These are phyloP conservation scores for Proliferodiscus dingleyae DNA, from an alignment of 2,329 filamentous ascomycete genomes.

Conservation along the genomic window DNA sequence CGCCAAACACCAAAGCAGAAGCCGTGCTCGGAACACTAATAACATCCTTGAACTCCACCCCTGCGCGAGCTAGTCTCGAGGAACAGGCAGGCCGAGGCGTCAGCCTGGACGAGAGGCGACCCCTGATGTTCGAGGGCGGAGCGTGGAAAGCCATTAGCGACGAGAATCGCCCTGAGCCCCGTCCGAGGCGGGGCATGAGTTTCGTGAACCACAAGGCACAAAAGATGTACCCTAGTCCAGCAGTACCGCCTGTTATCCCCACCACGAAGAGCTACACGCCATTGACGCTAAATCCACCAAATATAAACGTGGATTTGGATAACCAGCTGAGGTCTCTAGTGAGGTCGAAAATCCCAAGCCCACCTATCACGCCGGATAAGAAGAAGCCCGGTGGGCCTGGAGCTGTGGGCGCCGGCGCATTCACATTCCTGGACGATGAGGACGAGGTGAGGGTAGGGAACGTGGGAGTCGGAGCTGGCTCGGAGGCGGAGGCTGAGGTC, in stretches of 20 bases:
- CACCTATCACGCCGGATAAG: not conserved
- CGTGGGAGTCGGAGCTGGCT: too few species aligned
- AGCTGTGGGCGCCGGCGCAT: too few species aligned
- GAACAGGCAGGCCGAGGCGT: not conserved
- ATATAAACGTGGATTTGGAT: not conserved
- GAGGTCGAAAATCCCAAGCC: not conserved
- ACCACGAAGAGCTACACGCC: not conserved
- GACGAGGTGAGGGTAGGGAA: not conserved
- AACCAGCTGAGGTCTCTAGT: not conserved
- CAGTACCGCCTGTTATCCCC: not conserved
- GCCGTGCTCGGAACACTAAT: not conserved
- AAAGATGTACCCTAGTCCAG: not conserved
- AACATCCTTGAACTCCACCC: not conserved
- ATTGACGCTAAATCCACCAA: not conserved
- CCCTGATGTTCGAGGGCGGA: not conserved
- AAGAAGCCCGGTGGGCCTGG: not conserved
- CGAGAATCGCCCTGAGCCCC: not conserved
- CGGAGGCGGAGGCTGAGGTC: not conserved
- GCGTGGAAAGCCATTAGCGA: not conserved
- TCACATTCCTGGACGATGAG: not conserved
- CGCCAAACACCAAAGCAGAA: not conserved
- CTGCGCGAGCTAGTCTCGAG: not conserved
- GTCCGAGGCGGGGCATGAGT: not conserved
- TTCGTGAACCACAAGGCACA: not conserved
- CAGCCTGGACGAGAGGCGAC: not conserved